Base-by-base conservation (phyloP, 345 rosid species). In the Salix brachista region DNA sequence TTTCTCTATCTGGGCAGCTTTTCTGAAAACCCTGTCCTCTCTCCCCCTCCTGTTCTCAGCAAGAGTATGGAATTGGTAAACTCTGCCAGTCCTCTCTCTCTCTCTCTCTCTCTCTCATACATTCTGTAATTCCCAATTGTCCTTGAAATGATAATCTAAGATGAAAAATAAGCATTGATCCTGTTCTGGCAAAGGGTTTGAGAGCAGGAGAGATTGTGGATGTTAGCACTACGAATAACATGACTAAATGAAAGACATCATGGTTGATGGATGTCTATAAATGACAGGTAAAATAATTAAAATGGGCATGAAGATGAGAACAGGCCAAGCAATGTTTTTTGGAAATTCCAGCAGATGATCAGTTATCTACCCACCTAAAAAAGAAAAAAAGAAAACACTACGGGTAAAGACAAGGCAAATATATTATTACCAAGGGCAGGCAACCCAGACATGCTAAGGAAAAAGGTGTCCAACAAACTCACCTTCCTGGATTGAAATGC, bases 401-500 rank as follows among this genome's bases (percentile, higher is more conserved):
- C 30, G 62, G 1, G 25, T 7, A 5, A 8, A 4, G 4, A 12
- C 26, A 65, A 4, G 28, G 17, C 32, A 37, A 78, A 21, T 4
- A 42, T 32, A 60, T 28, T 14, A 67, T 28, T 21, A 46, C 58
- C 28, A 8, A 37, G 28, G 50, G 30, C 65, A 44, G 34, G 36
- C 17, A 80, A 48, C 12, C 50, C 60, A 23, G 44, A 54, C 42
- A 74, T 26, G 58, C 5, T 5, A 13, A 46, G 65, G 44, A 30
- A 25, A 37, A 64, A 50, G 65, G 62, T 46, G 14, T 73, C 65
- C 21, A 66, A 37, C 26, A 72, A 75, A 65, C 66, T 62, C 79
- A 96, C 99, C 90, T 89, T 84, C 84, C 50, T 0, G 99, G 98
- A 83, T 91, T 75, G 73, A 96, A 96, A 84, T 91, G 74, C 69